Percentiles rank a stretch among this genome's conserved stretches.
These are phyloP conservation scores for Scleromitrula shiraiana DNA, from an alignment of 2,329 filamentous ascomycete genomes.

Conservation along the genomic window DNA sequence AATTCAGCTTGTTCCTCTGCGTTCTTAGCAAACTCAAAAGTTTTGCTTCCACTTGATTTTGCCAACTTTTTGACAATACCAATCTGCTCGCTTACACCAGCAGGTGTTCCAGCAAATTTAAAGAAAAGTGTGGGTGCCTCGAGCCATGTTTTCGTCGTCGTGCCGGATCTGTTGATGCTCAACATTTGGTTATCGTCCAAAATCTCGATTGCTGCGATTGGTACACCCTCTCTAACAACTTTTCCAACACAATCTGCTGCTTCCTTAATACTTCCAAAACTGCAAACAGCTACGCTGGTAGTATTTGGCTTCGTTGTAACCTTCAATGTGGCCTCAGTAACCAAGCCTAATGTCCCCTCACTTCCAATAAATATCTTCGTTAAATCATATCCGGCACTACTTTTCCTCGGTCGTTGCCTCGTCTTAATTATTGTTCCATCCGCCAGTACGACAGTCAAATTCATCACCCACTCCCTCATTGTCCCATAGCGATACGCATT, in stretches of 20 bases:
- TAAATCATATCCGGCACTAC: conserved; percentile 84
- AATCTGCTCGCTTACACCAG: conserved; percentile 72
- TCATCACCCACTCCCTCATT: conserved; percentile 90
- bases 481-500: conserved; percentile 91
- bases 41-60: conserved; percentile 50
- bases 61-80: conserved; percentile 57
- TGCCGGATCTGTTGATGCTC: conserved; percentile 57
- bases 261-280: conserved; percentile 42
- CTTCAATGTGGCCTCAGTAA: conserved; percentile 86
- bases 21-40: conserved; percentile 69
- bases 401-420: conserved; percentile 78
- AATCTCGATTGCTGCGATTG: conserved; percentile 86
- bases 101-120: conserved; percentile 69
- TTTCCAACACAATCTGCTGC: conserved; percentile 59
- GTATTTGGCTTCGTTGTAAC: conserved; percentile 73
- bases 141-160: conserved; percentile 58
- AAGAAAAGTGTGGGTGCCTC: conserved; percentile 75
- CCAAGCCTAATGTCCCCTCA: conserved; percentile 83
- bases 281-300: conserved; percentile 70
- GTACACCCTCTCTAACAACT: conserved; percentile 73
- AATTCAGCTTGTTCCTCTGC: conserved; percentile 66
- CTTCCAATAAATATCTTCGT: conserved; percentile 85
- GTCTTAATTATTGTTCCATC: conserved; percentile 90
- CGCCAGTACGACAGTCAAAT: conserved; percentile 78
- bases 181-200: conserved; percentile 86